Base-by-base conservation (phyloP, 768 basidiomycete genomes). In the Auricularia sp. region DNA sequence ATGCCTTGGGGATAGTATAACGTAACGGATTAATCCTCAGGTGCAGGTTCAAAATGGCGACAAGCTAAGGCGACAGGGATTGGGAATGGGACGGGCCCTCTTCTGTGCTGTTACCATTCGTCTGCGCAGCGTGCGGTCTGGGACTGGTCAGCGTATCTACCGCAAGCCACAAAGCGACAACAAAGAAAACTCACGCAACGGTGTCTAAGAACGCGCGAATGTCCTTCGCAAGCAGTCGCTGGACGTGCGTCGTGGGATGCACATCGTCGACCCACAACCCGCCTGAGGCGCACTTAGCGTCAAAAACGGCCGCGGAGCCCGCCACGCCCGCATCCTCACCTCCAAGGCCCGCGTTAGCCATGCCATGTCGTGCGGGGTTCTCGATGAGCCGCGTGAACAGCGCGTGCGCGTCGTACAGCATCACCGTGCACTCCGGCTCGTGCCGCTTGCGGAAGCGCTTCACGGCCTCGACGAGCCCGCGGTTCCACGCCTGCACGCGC, bases 201-300 rank as follows among this genome's bases (percentile, higher is more conserved):
- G 18, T 51, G 21, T 51, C 47, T 5, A 51, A 18, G 4, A 51
- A 51, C 47, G 47, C 47, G 6, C 47, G 14, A 51, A 51, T 51
- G 21, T 51, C 47, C 47, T 51, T 51, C 47, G 47, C 47, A 16
- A 51, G 21, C 10, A 51, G 21, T 18, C 47, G 47, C 21, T 51
- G 47, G 47, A 51, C 47, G 21, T 51, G 47, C 47, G 47, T 21
- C 18, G 47, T 51, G 11, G 47, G 47, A 18, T 51, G 47, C 10
- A 51, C 21, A 6, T 51, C 47, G 47, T 85, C 85, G 18, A 76
- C 69, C 84, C 84, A 86, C 10, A 85, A 75, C 2, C 67, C 68
- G 6, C 83, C 82, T 3, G 73, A 75, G 0, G 65, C 62, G 62
- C 71, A 75, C 3, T 69, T 62, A 1, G 72, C 67, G 65, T 83